Percentiles rank a stretch among this genome's conserved stretches.
These are phyloP conservation scores for Tylopilus rubrobrunneus DNA, from an alignment of 768 basidiomycete species.

Conservation along the genomic window DNA sequence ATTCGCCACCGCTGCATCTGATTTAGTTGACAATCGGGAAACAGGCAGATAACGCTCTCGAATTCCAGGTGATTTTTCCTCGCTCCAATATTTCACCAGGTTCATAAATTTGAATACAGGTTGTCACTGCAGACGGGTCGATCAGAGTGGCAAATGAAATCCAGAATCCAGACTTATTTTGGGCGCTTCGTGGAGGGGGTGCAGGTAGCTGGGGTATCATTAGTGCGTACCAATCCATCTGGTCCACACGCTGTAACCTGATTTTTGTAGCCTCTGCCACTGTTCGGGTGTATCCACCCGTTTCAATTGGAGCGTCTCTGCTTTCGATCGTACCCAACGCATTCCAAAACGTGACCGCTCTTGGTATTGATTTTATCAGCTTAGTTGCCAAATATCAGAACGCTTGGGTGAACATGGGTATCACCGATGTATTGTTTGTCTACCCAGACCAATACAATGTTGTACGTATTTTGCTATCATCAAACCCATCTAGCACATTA, in stretches of 20 bases:
- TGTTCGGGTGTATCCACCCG: constrained; percentile 8
- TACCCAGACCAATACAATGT: constrained; percentile 8
- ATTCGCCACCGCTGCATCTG: not conserved
- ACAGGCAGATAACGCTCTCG: constrained; percentile 45
- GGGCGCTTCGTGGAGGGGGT: constrained; percentile 52
- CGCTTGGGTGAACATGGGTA: constrained; percentile 7
- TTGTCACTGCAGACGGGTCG: constrained; percentile 41
- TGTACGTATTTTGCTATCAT: constrained; percentile 5
- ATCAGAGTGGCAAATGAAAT: constrained; percentile 37
- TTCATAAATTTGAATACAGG: not conserved
- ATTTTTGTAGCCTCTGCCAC: constrained; percentile 16
- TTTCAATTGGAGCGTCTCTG: constrained; percentile 10
- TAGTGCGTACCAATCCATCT: constrained; percentile 13
- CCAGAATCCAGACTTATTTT: constrained; percentile 47
- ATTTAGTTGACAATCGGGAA: not conserved
- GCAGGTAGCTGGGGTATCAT: constrained; percentile 49
- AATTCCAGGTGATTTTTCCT: constrained; percentile 32
- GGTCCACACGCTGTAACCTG: not conserved
- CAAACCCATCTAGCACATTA: not conserved
- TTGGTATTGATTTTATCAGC: constrained; percentile 18
- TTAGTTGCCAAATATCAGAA: constrained; percentile 19
- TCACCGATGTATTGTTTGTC: not conserved
- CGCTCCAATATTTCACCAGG: not conserved
- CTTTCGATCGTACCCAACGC: constrained; percentile 9
- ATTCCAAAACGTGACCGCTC: constrained; percentile 8